These are phyloP conservation scores for Metschnikowia lunata DNA, from an alignment of 805 yeast species.

Conservation along the genomic window DNA sequence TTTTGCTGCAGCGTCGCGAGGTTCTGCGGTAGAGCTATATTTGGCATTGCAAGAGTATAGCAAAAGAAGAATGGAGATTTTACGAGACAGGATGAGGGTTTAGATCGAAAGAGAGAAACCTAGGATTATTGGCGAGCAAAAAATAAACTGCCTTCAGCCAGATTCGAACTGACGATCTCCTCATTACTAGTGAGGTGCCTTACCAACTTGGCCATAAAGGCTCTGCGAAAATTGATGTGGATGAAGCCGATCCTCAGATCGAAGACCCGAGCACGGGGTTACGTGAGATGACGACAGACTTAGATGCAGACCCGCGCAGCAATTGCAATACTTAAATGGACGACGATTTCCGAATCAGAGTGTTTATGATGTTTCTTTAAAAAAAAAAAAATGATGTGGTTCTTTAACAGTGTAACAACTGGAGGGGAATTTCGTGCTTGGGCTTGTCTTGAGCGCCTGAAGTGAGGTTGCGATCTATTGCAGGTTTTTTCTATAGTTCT, in stretches of 20 bases:
- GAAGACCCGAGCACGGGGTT: no score
- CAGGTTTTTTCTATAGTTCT: no score
- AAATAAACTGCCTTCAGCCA: slow-evolving; percentile 19
- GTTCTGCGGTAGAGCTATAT: slow-evolving; percentile 13
- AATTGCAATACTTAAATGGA: no score
- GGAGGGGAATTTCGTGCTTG: no score
- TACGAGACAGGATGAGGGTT: not conserved
- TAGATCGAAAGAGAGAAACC: not conserved
- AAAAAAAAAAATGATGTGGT: no score
- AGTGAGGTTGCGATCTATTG: no score
- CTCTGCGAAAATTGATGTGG: slow-evolving; percentile 4
- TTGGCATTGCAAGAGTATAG: slow-evolving; percentile 1
- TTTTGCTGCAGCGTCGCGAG: slow-evolving; percentile 5
- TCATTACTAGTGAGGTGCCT: slow-evolving; percentile 40
- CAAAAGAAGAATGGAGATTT: not conserved
- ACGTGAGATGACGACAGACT: no score
- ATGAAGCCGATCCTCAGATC: no score
- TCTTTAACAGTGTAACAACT: no score
- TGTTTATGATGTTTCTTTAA: no score
- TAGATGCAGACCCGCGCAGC: not conserved
- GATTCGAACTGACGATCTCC: slow-evolving; percentile 37
- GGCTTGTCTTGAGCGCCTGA: no score
- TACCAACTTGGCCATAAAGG: slow-evolving; percentile 21
- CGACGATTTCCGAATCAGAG: no score
- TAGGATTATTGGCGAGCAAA: not conserved